A percentile compares a stretch with the other conserved stretches of the same genome.
Evolutionary conservation across 495 filamentous ascomycete species (phyloP).

Genomic region (Neurospora sp.): DNA sequence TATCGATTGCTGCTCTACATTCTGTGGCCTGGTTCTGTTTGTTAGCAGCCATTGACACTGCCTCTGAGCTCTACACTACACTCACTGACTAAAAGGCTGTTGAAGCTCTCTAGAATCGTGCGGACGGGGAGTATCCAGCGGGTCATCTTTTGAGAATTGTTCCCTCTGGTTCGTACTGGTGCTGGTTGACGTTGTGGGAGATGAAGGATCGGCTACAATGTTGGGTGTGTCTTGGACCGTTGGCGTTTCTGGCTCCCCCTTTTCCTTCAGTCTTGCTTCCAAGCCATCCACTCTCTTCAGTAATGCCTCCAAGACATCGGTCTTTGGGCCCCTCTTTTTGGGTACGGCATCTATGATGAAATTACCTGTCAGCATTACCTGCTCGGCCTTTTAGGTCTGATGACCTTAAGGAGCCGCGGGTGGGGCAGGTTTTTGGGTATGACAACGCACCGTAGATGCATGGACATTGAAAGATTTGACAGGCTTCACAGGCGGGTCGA

Average conservation of each 20-base stretch:
- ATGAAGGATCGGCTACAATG: conserved; percentile 8
- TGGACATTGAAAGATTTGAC: conserved; percentile 78
- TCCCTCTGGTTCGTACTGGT: neutral
- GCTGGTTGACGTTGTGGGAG: conserved; percentile 5
- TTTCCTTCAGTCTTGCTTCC: conserved; percentile 67
- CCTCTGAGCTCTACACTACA: neutral
- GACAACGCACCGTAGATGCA: conserved; percentile 68
- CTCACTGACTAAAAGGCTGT: neutral
- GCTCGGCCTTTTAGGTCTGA: neutral
- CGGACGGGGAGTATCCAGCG: neutral
- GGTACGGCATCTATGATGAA: conserved; percentile 61
- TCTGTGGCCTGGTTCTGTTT: neutral
- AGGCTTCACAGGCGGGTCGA: conserved; percentile 76
- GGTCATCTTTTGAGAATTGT: neutral
- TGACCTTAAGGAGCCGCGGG: neutral
- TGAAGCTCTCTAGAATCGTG: neutral
- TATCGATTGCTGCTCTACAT: neutral
- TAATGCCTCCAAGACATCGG: conserved; percentile 75
- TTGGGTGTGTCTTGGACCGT: conserved; percentile 19
- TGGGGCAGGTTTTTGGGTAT: neutral
- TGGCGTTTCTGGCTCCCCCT: conserved; percentile 37
- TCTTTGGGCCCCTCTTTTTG: conserved; percentile 82
- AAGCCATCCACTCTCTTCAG: conserved; percentile 76
- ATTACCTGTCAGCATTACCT: neutral
- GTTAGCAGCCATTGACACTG: neutral